phyloP scores from a whole-genome alignment of 1,139 yeast species.

The Yamadazyma siamensis region DNA sequence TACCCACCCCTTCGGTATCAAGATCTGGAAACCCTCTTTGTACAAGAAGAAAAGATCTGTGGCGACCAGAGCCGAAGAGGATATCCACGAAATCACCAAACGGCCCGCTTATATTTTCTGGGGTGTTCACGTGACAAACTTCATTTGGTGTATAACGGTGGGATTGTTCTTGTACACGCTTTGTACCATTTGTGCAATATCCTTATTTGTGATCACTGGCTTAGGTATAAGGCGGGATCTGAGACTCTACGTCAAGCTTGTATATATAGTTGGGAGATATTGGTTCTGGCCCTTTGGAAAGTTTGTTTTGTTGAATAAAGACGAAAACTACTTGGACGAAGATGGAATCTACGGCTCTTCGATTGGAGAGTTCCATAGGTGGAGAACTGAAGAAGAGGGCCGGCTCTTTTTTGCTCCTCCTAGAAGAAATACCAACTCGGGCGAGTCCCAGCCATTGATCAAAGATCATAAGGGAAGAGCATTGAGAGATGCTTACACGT shows the following conservation, averaged over 20 bases:
- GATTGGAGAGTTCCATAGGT: conserved; percentile 77
- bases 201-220: conserved; percentile 47
- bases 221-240: conserved; percentile 35
- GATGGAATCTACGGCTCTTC: conserved; percentile 89
- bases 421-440: conserved; percentile 35
- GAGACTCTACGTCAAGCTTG: conserved; percentile 56
- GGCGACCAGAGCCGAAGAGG: conserved; percentile 87
- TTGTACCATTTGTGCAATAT: conserved; percentile 47
- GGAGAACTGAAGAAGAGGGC: conserved; percentile 81
- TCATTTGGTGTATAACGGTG: conserved; percentile 70
- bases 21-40: conserved; percentile 97
- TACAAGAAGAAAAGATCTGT: conserved; percentile 92
- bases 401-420: conserved; percentile 71
- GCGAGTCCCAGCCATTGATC: conserved; percentile 36
- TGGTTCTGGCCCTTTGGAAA: conserved; percentile 87
- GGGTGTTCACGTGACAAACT: conserved; percentile 68
- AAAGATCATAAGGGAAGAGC: conserved; percentile 47
- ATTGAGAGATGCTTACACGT: conserved; percentile 37
- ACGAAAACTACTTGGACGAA: conserved; percentile 77
- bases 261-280: conserved; percentile 65
- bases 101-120: conserved; percentile 50
- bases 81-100: conserved; percentile 73
- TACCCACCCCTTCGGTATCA: conserved; percentile 96
- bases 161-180: conserved; percentile 59
- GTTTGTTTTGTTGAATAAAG: conserved; percentile 74